Evolutionary conservation across 371 early-diverging fungal genomes (phyloP), one percentile per base, ranked within the genome.

Genomic region (Lichtheimia ramosa): DNA sequence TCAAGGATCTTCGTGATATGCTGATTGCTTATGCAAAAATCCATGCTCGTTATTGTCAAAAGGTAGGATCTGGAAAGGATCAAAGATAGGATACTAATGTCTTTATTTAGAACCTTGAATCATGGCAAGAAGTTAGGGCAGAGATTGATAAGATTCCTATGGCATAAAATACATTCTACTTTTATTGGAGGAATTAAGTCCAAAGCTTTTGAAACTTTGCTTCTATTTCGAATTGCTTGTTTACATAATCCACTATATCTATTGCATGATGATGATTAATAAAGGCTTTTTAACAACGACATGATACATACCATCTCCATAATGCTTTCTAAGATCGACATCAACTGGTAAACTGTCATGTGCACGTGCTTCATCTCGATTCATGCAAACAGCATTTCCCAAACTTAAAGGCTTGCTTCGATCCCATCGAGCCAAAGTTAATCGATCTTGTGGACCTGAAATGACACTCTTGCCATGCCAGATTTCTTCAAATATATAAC

Each of bases 401-500:
- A 85, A 74, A 7, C 74, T 63, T 54, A 89, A 72, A 1, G 92
- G 92, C 51, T 80, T 69, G 10, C 65, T 61, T 6, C 69, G 64
- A 53, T 91, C 82, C 95, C 95, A 96, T 42, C 93, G 83, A 5
- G 79, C 76, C 14, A 96, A 72, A 0, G 87, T 79, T 6, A 91
- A 68, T 67, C 87, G 90, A 58, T 95, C 92, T 48, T 80, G 72
- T 6, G 83, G 69, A 15, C 89, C 86, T 2, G 92, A 88, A 4
- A 94, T 20, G 1, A 85, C 87, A 59, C 90, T 88, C 58, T 85
- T 83, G 12, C 91, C 89, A 28, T 82, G 71, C 89, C 92, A 96
- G 43, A 94, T 79, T 65, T 95, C 95, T 54, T 95, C 96, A 48
- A 92, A 73, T 23, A 94, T 76, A 65, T 90, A 95, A 0, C 85